Evolutionary conservation across 192 early-diverging fungal genomes (phyloP), one percentile per base, ranked within the genome.

Genomic region (Allomyces javanicus): DNA sequence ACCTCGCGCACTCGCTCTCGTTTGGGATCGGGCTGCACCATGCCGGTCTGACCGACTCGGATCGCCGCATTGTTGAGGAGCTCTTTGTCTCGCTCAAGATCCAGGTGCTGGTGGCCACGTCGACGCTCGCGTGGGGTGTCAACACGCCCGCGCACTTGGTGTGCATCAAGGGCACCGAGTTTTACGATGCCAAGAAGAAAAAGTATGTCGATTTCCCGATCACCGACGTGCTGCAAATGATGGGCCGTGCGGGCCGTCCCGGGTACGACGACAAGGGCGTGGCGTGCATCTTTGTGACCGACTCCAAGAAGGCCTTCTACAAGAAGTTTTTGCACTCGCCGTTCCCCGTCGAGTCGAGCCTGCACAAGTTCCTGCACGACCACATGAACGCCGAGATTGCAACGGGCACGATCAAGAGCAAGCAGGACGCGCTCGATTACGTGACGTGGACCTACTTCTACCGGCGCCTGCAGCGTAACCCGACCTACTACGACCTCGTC

Each of bases 11-110:
- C 64, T 73, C 90, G 6, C 85, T 99, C 17, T 83, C 83, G 65
- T 97, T 94, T 79, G 97, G 97, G 62, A 94, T 99, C 63, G 97
- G 94, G 17, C 79, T 97, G 61, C 94, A 99, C 74, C 97, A 99
- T 72, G 94, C 94, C 25, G 94, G 94, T 19, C 74, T 99, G 55
- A 84, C 89, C 10, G 92, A 96, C 55, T 69, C 72, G 22, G 97
- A 99, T 69, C 77, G 94, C 43, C 83, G 79, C 66, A 72, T 94
- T 11, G 89, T 90, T 23, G 94, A 97, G 75, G 89, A 94, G 68
- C 84, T 99, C 45, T 99, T 95, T 77, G 79, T 89, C 23, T 86
- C 88, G 73, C 84, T 86, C 72, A 95, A 94, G 77, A 97, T 99
- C 72, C 97, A 97, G 70, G 81, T 99, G 22, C 74, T 99, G 62